phyloP scores from a whole-genome alignment of 495 filamentous ascomycete species.

The Acidomyces sp. region DNA sequence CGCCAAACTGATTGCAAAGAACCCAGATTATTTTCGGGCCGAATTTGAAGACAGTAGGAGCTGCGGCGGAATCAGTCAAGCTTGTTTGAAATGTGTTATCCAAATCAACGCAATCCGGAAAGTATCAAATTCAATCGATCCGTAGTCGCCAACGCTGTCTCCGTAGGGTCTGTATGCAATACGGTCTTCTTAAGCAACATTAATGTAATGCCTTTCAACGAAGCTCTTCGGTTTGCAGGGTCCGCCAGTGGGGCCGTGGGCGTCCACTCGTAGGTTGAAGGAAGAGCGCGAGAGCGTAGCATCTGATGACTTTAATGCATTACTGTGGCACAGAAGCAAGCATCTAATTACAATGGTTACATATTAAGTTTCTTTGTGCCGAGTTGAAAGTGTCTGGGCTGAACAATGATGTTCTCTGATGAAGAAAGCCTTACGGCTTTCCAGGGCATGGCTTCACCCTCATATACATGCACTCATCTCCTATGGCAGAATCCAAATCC shows the following conservation, averaged over 20 bases:
- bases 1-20: conserved; percentile 48
- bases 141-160: conserved; percentile 32
- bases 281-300: conserved; percentile 34
- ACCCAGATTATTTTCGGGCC: conserved; percentile 46
- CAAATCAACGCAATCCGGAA: conserved; percentile 45
- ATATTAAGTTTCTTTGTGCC: too few species aligned
- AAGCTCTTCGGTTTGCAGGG: conserved; percentile 39
- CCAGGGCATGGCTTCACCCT: too few species aligned
- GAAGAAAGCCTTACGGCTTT: too few species aligned
- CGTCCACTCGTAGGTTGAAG: conserved; percentile 44
- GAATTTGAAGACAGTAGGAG: conserved; percentile 51
- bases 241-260: conserved; percentile 36
- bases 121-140: conserved; percentile 44
- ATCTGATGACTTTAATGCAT: neutral
- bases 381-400: too few species aligned
- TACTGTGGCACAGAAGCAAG: neutral
- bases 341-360: too few species aligned
- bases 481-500: too few species aligned
- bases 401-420: too few species aligned
- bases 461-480: too few species aligned
- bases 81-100: conserved; percentile 38
- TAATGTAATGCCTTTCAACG: conserved; percentile 48
- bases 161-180: conserved; percentile 40
- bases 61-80: conserved; percentile 39
- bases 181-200: conserved; percentile 40